Evolutionary conservation across 352 stramenopile species (phyloP), one percentile per base, ranked within the genome.

Genomic region (Pythium sp.): DNA sequence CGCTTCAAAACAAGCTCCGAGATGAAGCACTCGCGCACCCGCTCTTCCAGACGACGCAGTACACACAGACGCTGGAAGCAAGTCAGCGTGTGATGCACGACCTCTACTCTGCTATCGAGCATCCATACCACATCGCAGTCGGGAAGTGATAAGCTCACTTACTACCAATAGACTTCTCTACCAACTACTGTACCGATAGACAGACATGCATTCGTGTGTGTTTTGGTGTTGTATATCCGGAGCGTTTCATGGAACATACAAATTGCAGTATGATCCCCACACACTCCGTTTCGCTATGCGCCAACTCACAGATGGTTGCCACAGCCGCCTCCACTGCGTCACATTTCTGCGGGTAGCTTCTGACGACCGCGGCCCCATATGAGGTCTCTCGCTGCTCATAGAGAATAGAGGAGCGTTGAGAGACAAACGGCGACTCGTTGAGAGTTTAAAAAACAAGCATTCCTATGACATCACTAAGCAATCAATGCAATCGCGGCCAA

Each of bases 201-300:
- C 32, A 38, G 32, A 38, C 32, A 38, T 38, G 32, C 32, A 38
- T 38, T 38, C 32, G 32, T 8, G 32, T 8, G 2, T 38, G 32
- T 11, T 38, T 1, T 38, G 32, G 11, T 38, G 32, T 38, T 46
- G 32, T 54, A 81, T 90, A 73, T 90, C 64, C 60, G 76, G 77
- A 86, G 82, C 79, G 71, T 91, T 89, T 87, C 82, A 91, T 91
- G 80, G 82, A 84, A 75, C 82, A 72, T 78, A 76, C 73, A 73
- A 87, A 87, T 86, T 87, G 79, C 80, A 78, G 76, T 79, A 78
- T 76, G 79, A 87, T 89, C 82, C 88, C 82, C 82, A 89, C 82
- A 89, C 81, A 90, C 82, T 86, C 79, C 75, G 38, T 32, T 69
- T 87, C 53, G 26, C 47, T 90, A 68, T 88, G 51, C 76, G 82